These are phyloP conservation scores for Xenoacremonium recifei DNA, from an alignment of 2,329 filamentous ascomycete genomes.

Conservation along the genomic window DNA sequence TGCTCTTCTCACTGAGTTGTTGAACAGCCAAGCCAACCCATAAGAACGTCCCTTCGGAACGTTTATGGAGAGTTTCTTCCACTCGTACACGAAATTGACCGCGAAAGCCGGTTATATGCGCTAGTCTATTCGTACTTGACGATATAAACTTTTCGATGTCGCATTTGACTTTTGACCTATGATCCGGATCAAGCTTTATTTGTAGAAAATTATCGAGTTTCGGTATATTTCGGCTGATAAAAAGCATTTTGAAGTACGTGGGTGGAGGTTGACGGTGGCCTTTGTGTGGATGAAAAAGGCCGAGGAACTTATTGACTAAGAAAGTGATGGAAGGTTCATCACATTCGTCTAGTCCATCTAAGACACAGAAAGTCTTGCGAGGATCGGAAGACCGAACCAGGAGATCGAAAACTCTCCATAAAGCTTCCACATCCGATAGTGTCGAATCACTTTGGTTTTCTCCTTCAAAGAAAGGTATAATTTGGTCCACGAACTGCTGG, in stretches of 20 bases:
- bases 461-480: not conserved
- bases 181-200: not conserved
- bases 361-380: not conserved
- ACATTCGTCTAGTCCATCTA: constrained; percentile 7
- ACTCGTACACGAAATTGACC: not conserved
- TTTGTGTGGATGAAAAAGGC: too few relatives aligned
- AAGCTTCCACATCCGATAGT: not conserved
- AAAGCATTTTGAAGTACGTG: not conserved
- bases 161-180: not conserved
- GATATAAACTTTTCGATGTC: constrained; percentile 2
- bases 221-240: not conserved
- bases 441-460: not conserved
- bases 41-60: constrained; percentile 1
- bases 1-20: not conserved
- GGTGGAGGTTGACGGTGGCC: too few relatives aligned
- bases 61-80: not conserved
- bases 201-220: not conserved
- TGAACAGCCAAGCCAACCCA: constrained; percentile 4
- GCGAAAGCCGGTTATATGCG: not conserved
- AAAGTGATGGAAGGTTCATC: not conserved
- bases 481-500: too few relatives aligned
- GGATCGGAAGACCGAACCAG: not conserved
- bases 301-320: too few relatives aligned
- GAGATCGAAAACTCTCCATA: not conserved
- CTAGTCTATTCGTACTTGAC: not conserved